phyloP scores from a whole-genome alignment of 805 yeast species.

The Kodamaea lidongshanica region DNA sequence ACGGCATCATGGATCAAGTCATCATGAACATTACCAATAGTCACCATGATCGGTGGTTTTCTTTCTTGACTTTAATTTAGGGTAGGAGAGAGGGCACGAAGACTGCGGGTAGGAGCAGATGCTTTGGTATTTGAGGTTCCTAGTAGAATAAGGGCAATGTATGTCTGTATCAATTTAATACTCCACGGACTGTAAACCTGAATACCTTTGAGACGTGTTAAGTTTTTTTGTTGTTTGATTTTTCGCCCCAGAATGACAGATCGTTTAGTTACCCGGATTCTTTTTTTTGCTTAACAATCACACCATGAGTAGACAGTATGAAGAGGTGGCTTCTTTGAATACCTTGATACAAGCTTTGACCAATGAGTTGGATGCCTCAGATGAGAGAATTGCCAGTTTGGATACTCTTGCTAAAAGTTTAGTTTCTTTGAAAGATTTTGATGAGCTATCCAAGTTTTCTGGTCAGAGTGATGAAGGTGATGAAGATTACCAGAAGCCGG shows the following conservation, averaged over 20 bases:
- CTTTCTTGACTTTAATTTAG: constrained; percentile 1
- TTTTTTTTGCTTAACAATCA: neutral
- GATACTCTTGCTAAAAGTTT: constrained; percentile 16
- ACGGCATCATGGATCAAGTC: constrained; percentile 96
- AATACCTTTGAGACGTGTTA: constrained; percentile 8
- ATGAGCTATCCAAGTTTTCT: constrained; percentile 4
- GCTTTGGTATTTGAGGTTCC: too few species aligned
- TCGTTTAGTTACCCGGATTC: neutral
- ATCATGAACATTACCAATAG: constrained; percentile 86
- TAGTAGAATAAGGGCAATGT: too few species aligned
- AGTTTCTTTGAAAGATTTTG: constrained; percentile 14
- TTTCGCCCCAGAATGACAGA: neutral
- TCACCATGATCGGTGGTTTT: constrained; percentile 45
- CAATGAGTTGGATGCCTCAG: constrained; percentile 15
- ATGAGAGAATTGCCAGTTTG: constrained; percentile 16
- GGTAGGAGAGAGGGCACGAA: constrained; percentile 4
- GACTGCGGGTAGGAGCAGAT: neutral
- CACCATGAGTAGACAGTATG: constrained; percentile 16
- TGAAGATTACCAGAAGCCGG: neutral
- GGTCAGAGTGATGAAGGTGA: too few species aligned
- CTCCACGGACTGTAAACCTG: too few species aligned
- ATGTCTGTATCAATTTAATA: too few species aligned
- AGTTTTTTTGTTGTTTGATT: constrained; percentile 2
- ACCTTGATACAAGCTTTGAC: constrained; percentile 15
- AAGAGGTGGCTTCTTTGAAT: constrained; percentile 16